These are phyloP conservation scores for Periconia sp. DNA, from an alignment of 2,329 filamentous ascomycete species.

Conservation along the genomic window DNA sequence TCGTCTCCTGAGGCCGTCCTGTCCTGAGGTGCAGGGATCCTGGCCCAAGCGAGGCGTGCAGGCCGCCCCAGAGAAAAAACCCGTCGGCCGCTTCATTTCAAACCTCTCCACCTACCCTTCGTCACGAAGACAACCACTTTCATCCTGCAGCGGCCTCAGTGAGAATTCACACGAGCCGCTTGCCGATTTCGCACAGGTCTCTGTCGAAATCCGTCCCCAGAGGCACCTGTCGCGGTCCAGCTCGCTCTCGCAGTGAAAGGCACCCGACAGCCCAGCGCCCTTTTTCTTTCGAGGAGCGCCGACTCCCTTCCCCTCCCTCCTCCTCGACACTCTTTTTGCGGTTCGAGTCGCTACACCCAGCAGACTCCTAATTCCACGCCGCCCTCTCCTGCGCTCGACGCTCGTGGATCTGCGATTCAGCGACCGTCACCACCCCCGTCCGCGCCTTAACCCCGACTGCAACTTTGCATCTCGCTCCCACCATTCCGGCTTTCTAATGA, in stretches of 20 bases:
- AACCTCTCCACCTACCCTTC: slow-evolving; percentile 33
- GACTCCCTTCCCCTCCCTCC: slow-evolving; percentile 28
- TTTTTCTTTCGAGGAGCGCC: slow-evolving; percentile 31
- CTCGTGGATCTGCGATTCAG: slow-evolving; percentile 41
- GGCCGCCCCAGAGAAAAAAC: slow-evolving; percentile 10
- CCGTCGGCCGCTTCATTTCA: slow-evolving; percentile 9
- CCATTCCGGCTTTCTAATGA: slow-evolving; percentile 59
- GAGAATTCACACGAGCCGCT: slow-evolving; percentile 39
- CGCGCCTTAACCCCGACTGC: slow-evolving; percentile 17
- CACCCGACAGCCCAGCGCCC: slow-evolving; percentile 43
- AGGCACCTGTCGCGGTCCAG: slow-evolving; percentile 38
- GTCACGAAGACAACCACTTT: slow-evolving; percentile 40
- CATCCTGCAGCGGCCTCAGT: slow-evolving; percentile 40
- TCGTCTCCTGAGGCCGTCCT: too few species aligned
- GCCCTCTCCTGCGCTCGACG: slow-evolving; percentile 19
- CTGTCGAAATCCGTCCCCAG: slow-evolving; percentile 45
- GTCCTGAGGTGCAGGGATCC: neutral
- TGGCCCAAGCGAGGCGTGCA: slow-evolving; percentile 3
- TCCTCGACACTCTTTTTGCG: slow-evolving; percentile 34
- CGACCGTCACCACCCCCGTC: slow-evolving; percentile 27
- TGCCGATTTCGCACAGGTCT: slow-evolving; percentile 45
- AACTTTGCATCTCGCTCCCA: slow-evolving; percentile 11
- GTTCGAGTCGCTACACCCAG: slow-evolving; percentile 32
- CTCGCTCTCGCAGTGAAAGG: slow-evolving; percentile 40
- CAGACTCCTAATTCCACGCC: slow-evolving; percentile 31